phyloP scores from a whole-genome alignment of 2,329 filamentous ascomycete genomes.

The Tympanopsis confertula region DNA sequence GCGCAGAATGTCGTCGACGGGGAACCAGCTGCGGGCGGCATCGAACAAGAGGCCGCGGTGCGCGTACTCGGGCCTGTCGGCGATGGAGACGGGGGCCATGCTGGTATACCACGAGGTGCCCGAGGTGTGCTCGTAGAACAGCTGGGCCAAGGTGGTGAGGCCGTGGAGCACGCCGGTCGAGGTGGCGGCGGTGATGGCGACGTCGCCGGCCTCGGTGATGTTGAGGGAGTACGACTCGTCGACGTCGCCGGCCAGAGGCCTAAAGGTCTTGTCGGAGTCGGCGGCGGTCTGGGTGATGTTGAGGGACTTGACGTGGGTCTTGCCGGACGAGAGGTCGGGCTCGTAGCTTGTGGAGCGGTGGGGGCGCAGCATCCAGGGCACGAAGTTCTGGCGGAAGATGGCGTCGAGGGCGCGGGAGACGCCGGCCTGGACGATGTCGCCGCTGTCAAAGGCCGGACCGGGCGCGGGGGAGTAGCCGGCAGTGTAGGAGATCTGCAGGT shows the following conservation, averaged over 20 bases:
- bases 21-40: constrained; percentile 62
- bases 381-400: constrained; percentile 57
- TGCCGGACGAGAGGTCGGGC: constrained; percentile 32
- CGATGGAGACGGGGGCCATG: constrained; percentile 58
- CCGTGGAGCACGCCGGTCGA: constrained; percentile 60
- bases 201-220: constrained; percentile 43
- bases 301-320: constrained; percentile 45
- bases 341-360: constrained; percentile 48
- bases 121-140: constrained; percentile 63
- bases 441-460: constrained; percentile 29
- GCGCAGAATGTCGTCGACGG: constrained; percentile 54
- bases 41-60: constrained; percentile 76
- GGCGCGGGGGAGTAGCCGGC: constrained; percentile 27
- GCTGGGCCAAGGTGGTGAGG: constrained; percentile 67
- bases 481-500: constrained; percentile 37
- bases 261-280: constrained; percentile 41
- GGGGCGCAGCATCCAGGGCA: constrained; percentile 68
- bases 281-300: constrained; percentile 45
- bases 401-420: constrained; percentile 47
- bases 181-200: constrained; percentile 50
- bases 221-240: constrained; percentile 68
- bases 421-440: constrained; percentile 40
- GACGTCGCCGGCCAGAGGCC: constrained; percentile 47
- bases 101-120: constrained; percentile 53
- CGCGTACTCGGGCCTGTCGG: constrained; percentile 62